Evolutionary conservation across 2,329 filamentous ascomycete genomes (phyloP).

Genomic region (Alternaria arborescens): DNA sequence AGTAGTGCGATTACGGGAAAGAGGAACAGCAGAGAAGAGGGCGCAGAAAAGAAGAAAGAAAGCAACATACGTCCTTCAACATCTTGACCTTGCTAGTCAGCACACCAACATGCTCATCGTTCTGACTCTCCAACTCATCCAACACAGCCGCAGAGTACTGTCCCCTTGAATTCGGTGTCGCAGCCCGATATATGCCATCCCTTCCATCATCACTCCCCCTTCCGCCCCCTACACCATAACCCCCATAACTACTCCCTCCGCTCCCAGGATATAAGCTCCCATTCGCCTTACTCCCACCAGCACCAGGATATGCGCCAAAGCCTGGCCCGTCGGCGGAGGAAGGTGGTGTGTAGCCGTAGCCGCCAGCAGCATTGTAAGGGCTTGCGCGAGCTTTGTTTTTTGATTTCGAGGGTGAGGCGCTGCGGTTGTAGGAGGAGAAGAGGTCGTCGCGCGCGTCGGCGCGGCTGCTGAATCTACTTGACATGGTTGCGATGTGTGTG

Average conservation of each 20-base stretch:
- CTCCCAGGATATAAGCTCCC: constrained; percentile 22
- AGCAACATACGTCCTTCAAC: constrained; percentile 79
- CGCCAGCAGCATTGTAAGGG: constrained; percentile 31
- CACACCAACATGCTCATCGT: constrained; percentile 88
- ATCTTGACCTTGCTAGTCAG: constrained; percentile 89
- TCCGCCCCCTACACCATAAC: constrained; percentile 13
- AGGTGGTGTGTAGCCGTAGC: constrained; percentile 35
- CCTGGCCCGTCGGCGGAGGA: constrained; percentile 26
- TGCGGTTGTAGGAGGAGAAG: constrained; percentile 52
- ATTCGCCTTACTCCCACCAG: constrained; percentile 6
- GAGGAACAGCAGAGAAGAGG: no score
- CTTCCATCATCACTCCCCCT: background rate
- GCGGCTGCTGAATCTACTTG: constrained; percentile 41
- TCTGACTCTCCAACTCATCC: constrained; percentile 94
- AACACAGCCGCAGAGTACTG: constrained; percentile 94
- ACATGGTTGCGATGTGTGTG: constrained; percentile 24
- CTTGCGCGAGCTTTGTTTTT: constrained; percentile 33
- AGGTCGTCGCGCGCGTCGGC: constrained; percentile 48
- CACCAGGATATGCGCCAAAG: constrained; percentile 49
- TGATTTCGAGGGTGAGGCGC: constrained; percentile 49
- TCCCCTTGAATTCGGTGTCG: constrained; percentile 68
- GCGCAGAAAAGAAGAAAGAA: background rate
- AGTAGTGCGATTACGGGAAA: no score
- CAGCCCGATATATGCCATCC: constrained; percentile 42
- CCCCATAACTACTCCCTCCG: constrained; percentile 4